Evolutionary conservation across 345 rosid species (phyloP).

Genomic region (Linum lewisii): DNA sequence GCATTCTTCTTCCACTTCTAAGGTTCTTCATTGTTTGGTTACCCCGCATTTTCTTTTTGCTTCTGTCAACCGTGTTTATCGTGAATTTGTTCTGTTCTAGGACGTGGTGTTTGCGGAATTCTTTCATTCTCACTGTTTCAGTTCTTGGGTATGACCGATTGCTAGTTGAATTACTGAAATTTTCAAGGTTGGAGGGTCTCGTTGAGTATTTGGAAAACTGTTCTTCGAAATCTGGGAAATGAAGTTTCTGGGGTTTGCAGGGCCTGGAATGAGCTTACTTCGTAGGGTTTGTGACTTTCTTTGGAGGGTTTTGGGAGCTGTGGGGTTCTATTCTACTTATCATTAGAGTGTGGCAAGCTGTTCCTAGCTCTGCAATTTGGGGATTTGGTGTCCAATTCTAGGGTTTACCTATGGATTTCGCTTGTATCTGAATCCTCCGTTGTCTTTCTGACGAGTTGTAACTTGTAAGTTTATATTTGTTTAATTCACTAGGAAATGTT

Average conservation of each 20-base stretch:
- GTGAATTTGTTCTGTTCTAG: neutral
- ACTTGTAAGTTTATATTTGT: neutral
- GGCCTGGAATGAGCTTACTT: neutral
- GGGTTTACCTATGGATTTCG: neutral
- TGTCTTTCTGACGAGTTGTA: neutral
- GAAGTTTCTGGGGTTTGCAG: neutral
- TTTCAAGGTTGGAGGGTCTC: neutral
- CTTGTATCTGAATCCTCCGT: neutral
- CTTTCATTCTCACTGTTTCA: neutral
- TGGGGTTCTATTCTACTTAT: neutral
- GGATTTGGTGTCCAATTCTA: neutral
- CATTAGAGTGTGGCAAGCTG: neutral
- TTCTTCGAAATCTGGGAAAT: neutral
- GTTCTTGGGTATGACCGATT: slow-evolving; percentile 6
- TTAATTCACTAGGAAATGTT: neutral
- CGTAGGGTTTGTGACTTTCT: neutral
- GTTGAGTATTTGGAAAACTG: neutral
- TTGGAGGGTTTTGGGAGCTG: neutral
- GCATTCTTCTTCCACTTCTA: slow-evolving; percentile 35
- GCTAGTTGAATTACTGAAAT: neutral
- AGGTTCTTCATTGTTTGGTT: slow-evolving; percentile 28
- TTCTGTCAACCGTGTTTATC: neutral
- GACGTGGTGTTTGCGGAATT: slow-evolving; percentile 8
- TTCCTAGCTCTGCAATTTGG: neutral
- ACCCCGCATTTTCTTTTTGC: neutral